Base-by-base conservation (phyloP, 129 eudicot genomes). In the Centella asiatica region DNA sequence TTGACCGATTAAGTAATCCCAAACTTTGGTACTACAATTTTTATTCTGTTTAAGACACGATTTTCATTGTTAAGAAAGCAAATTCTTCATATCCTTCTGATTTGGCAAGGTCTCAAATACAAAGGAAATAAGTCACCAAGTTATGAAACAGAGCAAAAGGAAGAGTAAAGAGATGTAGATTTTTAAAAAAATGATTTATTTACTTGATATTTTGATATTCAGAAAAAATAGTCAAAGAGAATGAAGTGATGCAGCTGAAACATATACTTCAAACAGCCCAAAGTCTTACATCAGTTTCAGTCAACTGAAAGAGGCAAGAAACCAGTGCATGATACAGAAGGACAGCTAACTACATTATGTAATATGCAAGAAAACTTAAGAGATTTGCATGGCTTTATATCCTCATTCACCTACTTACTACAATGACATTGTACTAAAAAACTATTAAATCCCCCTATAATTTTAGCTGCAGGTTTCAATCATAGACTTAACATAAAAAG, bases 351-450 rank as follows among this genome's bases (percentile, higher is more conserved):
- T 64, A 56, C 79, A 60, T 81, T 73, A 61, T 69, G 86, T 81
- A 81, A 69, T 51, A 37, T 73, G 64, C 55, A 81, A 83, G 89
- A 61, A 81, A 88, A 52, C 72, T 69, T 70, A 49, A 57, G 37
- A 53, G 33, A 45, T 33, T 22, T 37, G 44, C 44, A 67, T 52
- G 66, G 50, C 53, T 62, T 20, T 37, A 58, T 27, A 46, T 20
- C 33, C 32, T 26, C 53, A 25, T 74, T 77, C 67, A 83, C 92
- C 95, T 81, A 78, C 85, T 31, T 32, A n/a, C 40, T 76, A 84
- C 74, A 87, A 78, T 55, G 95, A 87, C 95, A 56, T 59, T 49
- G 45, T 74, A n/a, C 73, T 78, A 85, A 57, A 10, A n/a, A 9
- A 51, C 46, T 58, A 13, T 48, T 57, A 14, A 20, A 6, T 52